phyloP scores from a whole-genome alignment of 2,329 filamentous ascomycete genomes.

The Lecanosticta acicola region DNA sequence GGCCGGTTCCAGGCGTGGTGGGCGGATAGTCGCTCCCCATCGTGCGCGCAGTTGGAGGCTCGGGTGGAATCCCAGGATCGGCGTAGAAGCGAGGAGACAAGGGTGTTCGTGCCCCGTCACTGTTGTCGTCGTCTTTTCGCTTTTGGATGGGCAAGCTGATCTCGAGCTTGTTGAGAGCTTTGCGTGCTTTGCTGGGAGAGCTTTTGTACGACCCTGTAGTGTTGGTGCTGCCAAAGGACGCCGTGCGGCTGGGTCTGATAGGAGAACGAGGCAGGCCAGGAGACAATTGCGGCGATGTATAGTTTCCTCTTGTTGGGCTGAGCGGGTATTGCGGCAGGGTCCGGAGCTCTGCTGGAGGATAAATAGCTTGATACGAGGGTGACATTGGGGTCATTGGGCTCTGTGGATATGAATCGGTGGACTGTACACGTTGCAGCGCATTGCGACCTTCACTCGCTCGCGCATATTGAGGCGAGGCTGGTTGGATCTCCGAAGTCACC shows the following conservation, averaged over 20 bases:
- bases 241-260: slow-evolving; percentile 25
- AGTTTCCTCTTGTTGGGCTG: slow-evolving; percentile 15
- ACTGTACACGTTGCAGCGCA: slow-evolving; percentile 9
- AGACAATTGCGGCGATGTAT: slow-evolving; percentile 18
- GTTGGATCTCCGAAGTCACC: background rate
- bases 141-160: slow-evolving; percentile 53
- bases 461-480: slow-evolving; percentile 4
- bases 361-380: slow-evolving; percentile 41
- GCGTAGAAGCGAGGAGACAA: slow-evolving; percentile 52
- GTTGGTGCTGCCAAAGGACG: slow-evolving; percentile 39
- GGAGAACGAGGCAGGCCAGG: slow-evolving; percentile 5
- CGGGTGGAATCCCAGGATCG: slow-evolving; percentile 51
- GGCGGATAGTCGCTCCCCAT: slow-evolving; percentile 27
- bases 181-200: slow-evolving; percentile 24
- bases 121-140: slow-evolving; percentile 32
- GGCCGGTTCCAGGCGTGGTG: slow-evolving; percentile 29
- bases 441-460: background rate
- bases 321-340: slow-evolving; percentile 15
- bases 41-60: slow-evolving; percentile 38
- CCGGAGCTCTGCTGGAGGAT: slow-evolving; percentile 33
- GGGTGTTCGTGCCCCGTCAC: slow-evolving; percentile 46
- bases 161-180: slow-evolving; percentile 49
- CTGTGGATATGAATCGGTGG: slow-evolving; percentile 29
- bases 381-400: slow-evolving; percentile 34
- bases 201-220: slow-evolving; percentile 25